Base-by-base conservation (phyloP, 2,329 filamentous ascomycete genomes). In the Colletotrichum sp. region DNA sequence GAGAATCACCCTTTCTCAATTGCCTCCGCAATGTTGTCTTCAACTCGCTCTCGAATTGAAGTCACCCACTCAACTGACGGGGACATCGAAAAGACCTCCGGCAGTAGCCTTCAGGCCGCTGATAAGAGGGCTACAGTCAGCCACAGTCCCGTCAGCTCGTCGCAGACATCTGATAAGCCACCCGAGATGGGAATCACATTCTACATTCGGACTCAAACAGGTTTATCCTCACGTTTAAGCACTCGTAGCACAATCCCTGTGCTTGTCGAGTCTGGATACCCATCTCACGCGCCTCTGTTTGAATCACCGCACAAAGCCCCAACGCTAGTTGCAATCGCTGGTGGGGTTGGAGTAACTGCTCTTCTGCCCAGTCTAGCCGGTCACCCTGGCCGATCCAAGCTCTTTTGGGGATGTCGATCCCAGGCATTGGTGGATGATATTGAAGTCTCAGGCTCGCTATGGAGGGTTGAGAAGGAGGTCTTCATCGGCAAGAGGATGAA, bases 1-100 rank as follows among this genome's bases (percentile, higher is more conserved):
- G 83, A 85, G 62, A 84, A 77, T 25, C 84, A 85, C 60, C 84
- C 84, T 6, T 84, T 85, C 67, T 85, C 83, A 0, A 81, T 84
- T 15, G 76, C 76, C 10, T 64, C 61, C 36, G 32, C 5, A 15
- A 43, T 64, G 5, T 32, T 62, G 7, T 62, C 16, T 15, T 34
- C 30, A 2, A 18, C 27, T 30, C 27, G 3, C 16, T 22, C 58
- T 15, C 58, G 58, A 58, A 8, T 18, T 30, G 27, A 58, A 58
- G 25, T 30, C 25, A 0, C 25, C 5, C 55, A 30, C 16, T 25
- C 9, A 18, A 4, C 18, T 34, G 28, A 62, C 3, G 58, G 30
- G 8, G 30, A 34, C 28, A 36, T 62, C 9, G 28, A 34, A 36
- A 62, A 62, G 58, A 25, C 13, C 58, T 22, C 12, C 13, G 7